Evolutionary conservation across 495 filamentous ascomycete genomes (phyloP), one percentile per base, ranked within the genome.

Genomic region (Podospora pseudocomata): DNA sequence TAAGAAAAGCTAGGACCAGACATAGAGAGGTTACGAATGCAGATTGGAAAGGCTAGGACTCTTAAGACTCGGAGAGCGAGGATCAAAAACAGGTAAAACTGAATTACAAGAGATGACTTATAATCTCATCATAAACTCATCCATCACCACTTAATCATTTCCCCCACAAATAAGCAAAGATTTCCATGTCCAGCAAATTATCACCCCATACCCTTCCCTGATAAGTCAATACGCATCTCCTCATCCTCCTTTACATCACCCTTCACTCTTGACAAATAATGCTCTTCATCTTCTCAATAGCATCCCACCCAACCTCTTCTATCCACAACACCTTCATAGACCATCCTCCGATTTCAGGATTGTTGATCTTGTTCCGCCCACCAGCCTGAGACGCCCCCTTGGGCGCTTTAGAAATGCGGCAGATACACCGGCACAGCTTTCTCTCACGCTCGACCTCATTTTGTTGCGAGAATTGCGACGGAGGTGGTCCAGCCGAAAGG

Each of bases 381-480:
- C 15, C 55, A 19, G n/a, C 23, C 6, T 72, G 67, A 13, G 69
- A 67, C 60, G 75, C 78, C 16, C 64, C 74, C 5, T 84, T 49
- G 15, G 15, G 9, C 0, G 39, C 80, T 68, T 76, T 81, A 65
- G 76, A 83, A 64, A 87, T 80, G 58, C 76, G 81, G 30, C 85
- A 86, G 23, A 89, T 74, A 54, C 82, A 85, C 56, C 87, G 78
- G 54, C 83, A 87, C 71, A 87, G 79, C 63, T 71, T 78, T 30
- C n/a, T 59, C 9, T 49, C 63, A 5, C 15, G 30, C 7, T 58
- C 55, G 0, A 54, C 44, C 0, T 70, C 68, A 2, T 63, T 65
- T 3, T 69, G 73, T 27, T 49, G 39, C 39, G 39, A 13, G 39
- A 49, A 49, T 49, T 49, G 39, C 9, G 39, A 49, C 39, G 39